Percentiles rank a stretch among this genome's conserved stretches.
phyloP scores from a whole-genome alignment of 352 stramenopile genomes.

The Globisporangium abappressorium region DNA sequence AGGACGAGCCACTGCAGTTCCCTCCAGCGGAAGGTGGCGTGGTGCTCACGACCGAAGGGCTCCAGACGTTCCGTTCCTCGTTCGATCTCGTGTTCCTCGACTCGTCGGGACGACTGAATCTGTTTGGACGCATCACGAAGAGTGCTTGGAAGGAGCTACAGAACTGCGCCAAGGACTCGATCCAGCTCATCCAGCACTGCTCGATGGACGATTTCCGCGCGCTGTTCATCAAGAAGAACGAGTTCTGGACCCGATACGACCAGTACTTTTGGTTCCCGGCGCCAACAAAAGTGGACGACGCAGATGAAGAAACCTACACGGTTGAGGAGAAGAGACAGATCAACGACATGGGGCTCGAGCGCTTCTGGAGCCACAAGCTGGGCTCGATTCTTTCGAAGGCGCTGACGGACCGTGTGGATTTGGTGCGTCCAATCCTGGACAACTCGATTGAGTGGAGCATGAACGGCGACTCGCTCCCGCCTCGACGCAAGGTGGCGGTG shows the following conservation, averaged over 20 bases:
- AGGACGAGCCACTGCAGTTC: slow-evolving; percentile 67
- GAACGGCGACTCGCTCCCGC: slow-evolving; percentile 33
- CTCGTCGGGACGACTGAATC: slow-evolving; percentile 67
- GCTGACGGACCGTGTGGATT: slow-evolving; percentile 63
- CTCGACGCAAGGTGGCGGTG: slow-evolving; percentile 61
- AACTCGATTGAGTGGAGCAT: slow-evolving; percentile 52
- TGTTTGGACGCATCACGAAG: slow-evolving; percentile 62
- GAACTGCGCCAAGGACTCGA: slow-evolving; percentile 53
- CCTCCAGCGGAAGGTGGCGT: slow-evolving; percentile 52
- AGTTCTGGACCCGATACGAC: slow-evolving; percentile 84
- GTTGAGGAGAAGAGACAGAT: slow-evolving; percentile 66
- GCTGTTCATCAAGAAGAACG: slow-evolving; percentile 80
- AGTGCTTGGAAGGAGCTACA: slow-evolving; percentile 75
- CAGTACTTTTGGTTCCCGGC: slow-evolving; percentile 84
- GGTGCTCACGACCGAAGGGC: slow-evolving; percentile 56
- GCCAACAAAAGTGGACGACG: slow-evolving; percentile 42
- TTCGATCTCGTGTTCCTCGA: slow-evolving; percentile 82
- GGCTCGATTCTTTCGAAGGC: slow-evolving; percentile 43
- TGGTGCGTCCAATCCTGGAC: slow-evolving; percentile 52
- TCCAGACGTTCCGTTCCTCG: slow-evolving; percentile 59
- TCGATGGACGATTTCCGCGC: slow-evolving; percentile 73
- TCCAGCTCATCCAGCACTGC: slow-evolving; percentile 58
- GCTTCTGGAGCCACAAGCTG: slow-evolving; percentile 65
- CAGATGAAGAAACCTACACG: slow-evolving; percentile 58
- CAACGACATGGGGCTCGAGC: slow-evolving; percentile 73